phyloP scores from a whole-genome alignment of 257 asterid genomes.

The Verbena officinalis region DNA sequence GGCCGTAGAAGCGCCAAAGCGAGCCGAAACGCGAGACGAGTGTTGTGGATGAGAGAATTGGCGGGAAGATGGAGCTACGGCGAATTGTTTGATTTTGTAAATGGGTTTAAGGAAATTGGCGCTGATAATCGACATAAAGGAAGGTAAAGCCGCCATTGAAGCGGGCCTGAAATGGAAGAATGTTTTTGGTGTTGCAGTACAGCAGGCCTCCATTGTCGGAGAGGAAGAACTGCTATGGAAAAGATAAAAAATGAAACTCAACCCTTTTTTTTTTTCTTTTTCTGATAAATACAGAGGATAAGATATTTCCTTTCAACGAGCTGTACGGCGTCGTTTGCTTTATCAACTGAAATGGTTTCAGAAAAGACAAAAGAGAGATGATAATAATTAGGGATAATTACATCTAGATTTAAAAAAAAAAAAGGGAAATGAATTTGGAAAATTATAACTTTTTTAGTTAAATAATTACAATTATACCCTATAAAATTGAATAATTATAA shows the following conservation, averaged over 20 bases:
- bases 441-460: no score
- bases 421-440: no score
- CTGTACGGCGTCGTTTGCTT: conserved; percentile 17
- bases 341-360: background rate
- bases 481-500: no score
- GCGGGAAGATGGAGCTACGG: conserved; percentile 40
- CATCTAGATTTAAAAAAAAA: no score
- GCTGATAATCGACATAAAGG: conserved; percentile 32
- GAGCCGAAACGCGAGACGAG: conserved; percentile 11
- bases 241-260: no score
- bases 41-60: conserved; percentile 39
- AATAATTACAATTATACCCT: no score
- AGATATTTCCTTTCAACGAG: conserved; percentile 16
- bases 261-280: no score
- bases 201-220: conserved; percentile 57
- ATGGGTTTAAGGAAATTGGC: conserved; percentile 38
- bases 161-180: conserved; percentile 44
- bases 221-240: background rate
- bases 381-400: no score
- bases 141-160: conserved; percentile 29
- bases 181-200: conserved; percentile 44
- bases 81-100: conserved; percentile 34
- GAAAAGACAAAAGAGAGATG: background rate
- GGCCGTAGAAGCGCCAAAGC: conserved; percentile 51
- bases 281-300: conserved; percentile 15